phyloP scores from a whole-genome alignment of 352 stramenopile species.

The Pythium angustatum region DNA sequence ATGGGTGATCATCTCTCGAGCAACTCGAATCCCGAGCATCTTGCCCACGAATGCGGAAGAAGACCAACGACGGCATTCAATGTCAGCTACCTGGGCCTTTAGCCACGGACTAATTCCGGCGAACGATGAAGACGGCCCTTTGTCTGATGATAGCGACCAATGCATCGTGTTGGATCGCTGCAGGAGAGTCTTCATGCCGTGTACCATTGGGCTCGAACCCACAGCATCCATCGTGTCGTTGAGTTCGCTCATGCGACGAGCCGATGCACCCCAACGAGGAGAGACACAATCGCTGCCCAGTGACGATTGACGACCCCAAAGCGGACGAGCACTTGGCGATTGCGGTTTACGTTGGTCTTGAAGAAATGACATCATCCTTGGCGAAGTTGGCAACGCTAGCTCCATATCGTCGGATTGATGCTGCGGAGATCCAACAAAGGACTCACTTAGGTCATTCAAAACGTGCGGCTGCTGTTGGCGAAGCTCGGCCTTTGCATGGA shows the following conservation, averaged over 20 bases:
- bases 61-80: conserved; percentile 82
- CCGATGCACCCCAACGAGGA: conserved; percentile 37
- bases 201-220: conserved; percentile 23
- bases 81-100: conserved; percentile 81
- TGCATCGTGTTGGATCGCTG: conserved; percentile 49
- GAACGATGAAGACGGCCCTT: conserved; percentile 28
- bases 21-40: conserved; percentile 84
- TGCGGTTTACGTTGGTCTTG: conserved; percentile 11
- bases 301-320: conserved; percentile 13
- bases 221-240: conserved; percentile 33
- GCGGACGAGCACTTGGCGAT: not conserved
- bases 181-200: conserved; percentile 29
- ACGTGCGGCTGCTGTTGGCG: conserved; percentile 2
- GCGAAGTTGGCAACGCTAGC: conserved; percentile 23
- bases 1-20: conserved; percentile 83
- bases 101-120: conserved; percentile 48
- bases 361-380: conserved; percentile 27
- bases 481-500: conserved; percentile 64
- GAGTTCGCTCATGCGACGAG: conserved; percentile 63
- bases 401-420: not conserved
- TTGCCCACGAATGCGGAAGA: conserved; percentile 87
- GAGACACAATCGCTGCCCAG: conserved; percentile 10
- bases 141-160: conserved; percentile 47
- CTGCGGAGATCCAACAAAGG: not conserved
- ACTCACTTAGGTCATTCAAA: not conserved